Conservation (phyloP, 148 eudicot genomes). For the Camellia granthamiana region DNA sequence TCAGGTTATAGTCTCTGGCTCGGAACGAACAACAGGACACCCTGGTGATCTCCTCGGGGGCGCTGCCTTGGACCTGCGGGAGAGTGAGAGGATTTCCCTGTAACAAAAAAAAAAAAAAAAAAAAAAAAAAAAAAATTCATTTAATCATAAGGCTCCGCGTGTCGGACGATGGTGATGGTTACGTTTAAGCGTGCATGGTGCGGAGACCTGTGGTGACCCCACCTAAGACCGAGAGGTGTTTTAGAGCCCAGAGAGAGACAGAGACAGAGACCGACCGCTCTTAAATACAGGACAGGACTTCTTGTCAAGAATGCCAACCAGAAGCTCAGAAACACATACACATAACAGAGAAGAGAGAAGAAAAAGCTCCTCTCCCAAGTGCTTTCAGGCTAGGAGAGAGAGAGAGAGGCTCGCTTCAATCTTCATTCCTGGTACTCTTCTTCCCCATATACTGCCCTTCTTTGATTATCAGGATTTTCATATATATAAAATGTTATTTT, state of each 20-base stretch:
- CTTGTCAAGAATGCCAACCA: no score
- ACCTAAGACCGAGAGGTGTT: neutral
- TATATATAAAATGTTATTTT: neutral
- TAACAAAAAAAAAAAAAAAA: no score
- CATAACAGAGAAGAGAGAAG: no score
- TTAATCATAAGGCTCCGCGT: neutral
- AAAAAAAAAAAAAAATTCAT: no score
- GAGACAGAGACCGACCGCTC: neutral
- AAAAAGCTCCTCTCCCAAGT: neutral
- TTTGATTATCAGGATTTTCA: neutral
- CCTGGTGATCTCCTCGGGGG: no score
- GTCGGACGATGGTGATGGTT: neutral
- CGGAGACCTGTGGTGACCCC: neutral
- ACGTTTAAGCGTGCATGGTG: slow-evolving; percentile 14
- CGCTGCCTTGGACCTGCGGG: no score
- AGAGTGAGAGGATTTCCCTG: no score
- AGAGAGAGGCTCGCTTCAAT: neutral
- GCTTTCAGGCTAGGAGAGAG: neutral
- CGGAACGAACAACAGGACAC: no score
- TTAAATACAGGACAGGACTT: no score
- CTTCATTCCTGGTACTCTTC: neutral
- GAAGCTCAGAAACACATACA: no score
- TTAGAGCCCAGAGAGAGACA: neutral
- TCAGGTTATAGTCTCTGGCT: no score
- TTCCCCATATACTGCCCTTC: neutral